Evolutionary conservation across 306 rosid genomes (phyloP).

Genomic region (Cucumis melo): DNA sequence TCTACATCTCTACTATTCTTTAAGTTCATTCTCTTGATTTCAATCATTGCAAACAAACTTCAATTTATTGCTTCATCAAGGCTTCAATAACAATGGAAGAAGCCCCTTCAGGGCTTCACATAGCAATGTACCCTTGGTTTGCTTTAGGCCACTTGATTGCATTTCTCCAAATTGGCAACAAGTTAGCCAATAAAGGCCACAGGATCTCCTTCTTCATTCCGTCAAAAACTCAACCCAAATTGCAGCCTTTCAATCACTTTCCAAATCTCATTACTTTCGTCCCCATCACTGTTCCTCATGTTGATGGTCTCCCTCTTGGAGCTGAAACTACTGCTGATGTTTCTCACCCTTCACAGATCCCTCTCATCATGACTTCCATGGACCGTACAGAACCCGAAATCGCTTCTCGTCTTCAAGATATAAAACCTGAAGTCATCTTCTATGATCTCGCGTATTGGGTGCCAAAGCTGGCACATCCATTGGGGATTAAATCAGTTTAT

Average conservation of each 20-base stretch:
- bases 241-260: slow-evolving; percentile 39
- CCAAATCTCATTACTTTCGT: slow-evolving; percentile 43
- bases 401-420: background rate
- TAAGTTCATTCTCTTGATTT: too few relatives aligned
- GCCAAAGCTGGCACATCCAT: slow-evolving; percentile 24
- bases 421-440: slow-evolving; percentile 38
- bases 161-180: slow-evolving; percentile 50
- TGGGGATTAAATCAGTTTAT: slow-evolving; percentile 29
- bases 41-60: too few relatives aligned
- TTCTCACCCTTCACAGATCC: slow-evolving; percentile 17
- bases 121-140: slow-evolving; percentile 51
- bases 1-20: too few relatives aligned
- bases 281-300: slow-evolving; percentile 41
- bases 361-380: slow-evolving; percentile 39
- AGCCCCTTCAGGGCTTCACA: background rate
- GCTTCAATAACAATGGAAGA: background rate
- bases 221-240: slow-evolving; percentile 19
- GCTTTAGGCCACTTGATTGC: slow-evolving; percentile 57
- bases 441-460: slow-evolving; percentile 47
- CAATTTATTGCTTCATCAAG: too few relatives aligned
- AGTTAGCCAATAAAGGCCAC: slow-evolving; percentile 49
- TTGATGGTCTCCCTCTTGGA: slow-evolving; percentile 35
- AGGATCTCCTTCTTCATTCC: slow-evolving; percentile 48
- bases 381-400: slow-evolving; percentile 40
- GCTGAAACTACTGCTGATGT: slow-evolving; percentile 55